phyloP scores from a whole-genome alignment of 257 asterid genomes.

The Paraleonurus japonicus region DNA sequence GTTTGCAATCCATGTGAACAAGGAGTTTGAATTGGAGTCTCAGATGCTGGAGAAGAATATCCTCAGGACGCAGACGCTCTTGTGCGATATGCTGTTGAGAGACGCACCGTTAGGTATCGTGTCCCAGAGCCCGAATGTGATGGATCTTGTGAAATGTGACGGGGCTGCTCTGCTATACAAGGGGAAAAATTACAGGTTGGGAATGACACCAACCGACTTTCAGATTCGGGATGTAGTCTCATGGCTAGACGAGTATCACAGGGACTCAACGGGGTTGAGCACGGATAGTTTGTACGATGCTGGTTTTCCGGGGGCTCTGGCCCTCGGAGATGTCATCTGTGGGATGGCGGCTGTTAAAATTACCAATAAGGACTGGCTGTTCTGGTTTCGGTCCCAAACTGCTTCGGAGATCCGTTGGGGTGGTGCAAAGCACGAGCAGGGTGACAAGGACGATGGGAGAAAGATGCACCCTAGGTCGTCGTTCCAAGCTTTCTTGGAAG shows the following conservation, averaged over 20 bases:
- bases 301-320: conserved; percentile 84
- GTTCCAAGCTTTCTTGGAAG: conserved; percentile 87
- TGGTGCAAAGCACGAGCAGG: conserved; percentile 83
- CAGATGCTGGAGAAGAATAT: conserved; percentile 88
- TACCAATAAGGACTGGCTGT: conserved; percentile 78
- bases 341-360: conserved; percentile 97
- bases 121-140: conserved; percentile 79
- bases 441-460: conserved; percentile 74
- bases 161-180: conserved; percentile 73
- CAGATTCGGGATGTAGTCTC: conserved; percentile 76
- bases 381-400: conserved; percentile 94
- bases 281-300: conserved; percentile 90
- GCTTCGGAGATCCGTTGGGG: conserved; percentile 90
- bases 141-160: conserved; percentile 90
- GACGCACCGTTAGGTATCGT: conserved; percentile 88
- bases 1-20: conserved; percentile 84
- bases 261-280: conserved; percentile 89
- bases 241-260: conserved; percentile 80
- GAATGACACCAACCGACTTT: conserved; percentile 63
- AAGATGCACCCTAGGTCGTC: conserved; percentile 94
- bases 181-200: conserved; percentile 49
- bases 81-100: conserved; percentile 87
- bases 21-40: conserved; percentile 75
- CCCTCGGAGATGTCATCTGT: conserved; percentile 73
- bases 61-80: conserved; percentile 76